These are phyloP conservation scores for Cordyceps cicadae DNA, from an alignment of 2,329 filamentous ascomycete species.

Conservation along the genomic window DNA sequence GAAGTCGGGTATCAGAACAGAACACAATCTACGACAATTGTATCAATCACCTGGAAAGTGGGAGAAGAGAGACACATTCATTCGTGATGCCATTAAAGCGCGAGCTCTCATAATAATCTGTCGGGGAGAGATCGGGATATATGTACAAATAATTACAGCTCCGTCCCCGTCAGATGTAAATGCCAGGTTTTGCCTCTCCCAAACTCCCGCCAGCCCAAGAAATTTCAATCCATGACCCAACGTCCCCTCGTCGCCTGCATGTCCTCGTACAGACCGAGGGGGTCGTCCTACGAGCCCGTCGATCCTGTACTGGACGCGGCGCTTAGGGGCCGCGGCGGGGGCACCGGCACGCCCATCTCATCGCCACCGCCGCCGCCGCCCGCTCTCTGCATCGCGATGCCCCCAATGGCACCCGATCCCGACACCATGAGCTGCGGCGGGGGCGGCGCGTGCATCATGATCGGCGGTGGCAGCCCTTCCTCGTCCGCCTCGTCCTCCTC, in stretches of 20 bases:
- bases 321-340: conserved; percentile 30
- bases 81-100: neutral
- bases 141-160: neutral
- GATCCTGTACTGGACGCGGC: conserved; percentile 36
- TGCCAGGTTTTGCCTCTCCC: neutral
- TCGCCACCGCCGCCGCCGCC: conserved; percentile 14
- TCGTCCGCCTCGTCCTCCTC: conserved; percentile 26
- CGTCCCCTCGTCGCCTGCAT: neutral
- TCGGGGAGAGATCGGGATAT: neutral
- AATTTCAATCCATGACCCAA: conserved; percentile 21
- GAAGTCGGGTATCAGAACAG: neutral
- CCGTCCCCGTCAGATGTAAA: neutral
- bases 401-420: conserved; percentile 23
- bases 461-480: neutral
- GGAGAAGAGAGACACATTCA: neutral
- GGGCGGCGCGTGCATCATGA: conserved; percentile 14
- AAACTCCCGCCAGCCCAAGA: neutral
- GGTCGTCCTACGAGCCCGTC: conserved; percentile 27
- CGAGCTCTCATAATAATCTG: neutral
- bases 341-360: conserved; percentile 22
- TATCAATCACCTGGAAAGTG: neutral
- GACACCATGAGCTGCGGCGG: conserved; percentile 15
- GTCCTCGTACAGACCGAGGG: conserved; percentile 1
- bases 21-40: neutral
- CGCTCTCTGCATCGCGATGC: conserved; percentile 30